These are phyloP conservation scores for Diplocarpon rosae DNA, from an alignment of 2,329 filamentous ascomycete genomes.

Conservation along the genomic window DNA sequence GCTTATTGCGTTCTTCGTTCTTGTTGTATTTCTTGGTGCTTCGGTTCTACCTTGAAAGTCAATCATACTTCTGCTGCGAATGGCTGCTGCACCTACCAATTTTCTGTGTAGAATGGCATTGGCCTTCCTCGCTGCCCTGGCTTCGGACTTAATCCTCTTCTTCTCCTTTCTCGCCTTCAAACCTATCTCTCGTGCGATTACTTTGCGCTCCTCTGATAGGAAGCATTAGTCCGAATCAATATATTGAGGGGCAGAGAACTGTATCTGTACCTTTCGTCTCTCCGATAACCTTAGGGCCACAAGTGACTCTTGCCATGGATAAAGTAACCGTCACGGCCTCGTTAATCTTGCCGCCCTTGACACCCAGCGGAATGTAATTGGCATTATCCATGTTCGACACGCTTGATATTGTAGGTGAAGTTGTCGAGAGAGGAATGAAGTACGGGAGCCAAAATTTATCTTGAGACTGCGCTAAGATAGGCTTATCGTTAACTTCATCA, in stretches of 20 bases:
- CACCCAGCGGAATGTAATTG: conserved; percentile 11
- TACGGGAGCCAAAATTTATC: not conserved
- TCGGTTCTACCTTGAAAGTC: conserved; percentile 17
- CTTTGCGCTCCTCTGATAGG: conserved; percentile 16
- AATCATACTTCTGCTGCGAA: not conserved
- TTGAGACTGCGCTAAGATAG: not conserved
- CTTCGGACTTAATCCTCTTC: conserved; percentile 22
- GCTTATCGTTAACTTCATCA: no score
- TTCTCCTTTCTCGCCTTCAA: conserved; percentile 19
- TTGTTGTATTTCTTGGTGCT: conserved; percentile 28
- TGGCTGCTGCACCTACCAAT: conserved; percentile 8
- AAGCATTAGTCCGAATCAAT: no score
- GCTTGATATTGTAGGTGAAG: not conserved
- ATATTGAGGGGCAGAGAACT: no score
- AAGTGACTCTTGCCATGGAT: not conserved
- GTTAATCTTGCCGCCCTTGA: not conserved
- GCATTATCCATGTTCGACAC: conserved; percentile 2
- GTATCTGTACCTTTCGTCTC: conserved; percentile 7
- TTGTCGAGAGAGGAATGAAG: not conserved
- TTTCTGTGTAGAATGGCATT: conserved; percentile 20
- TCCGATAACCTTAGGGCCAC: conserved; percentile 4
- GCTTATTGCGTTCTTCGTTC: conserved; percentile 27
- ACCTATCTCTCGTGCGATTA: conserved; percentile 16
- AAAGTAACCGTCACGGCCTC: no score
- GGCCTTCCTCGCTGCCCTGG: conserved; percentile 19